Conservation (phyloP, 305 asterid genomes). For the Fraxinus angustifolia region DNA sequence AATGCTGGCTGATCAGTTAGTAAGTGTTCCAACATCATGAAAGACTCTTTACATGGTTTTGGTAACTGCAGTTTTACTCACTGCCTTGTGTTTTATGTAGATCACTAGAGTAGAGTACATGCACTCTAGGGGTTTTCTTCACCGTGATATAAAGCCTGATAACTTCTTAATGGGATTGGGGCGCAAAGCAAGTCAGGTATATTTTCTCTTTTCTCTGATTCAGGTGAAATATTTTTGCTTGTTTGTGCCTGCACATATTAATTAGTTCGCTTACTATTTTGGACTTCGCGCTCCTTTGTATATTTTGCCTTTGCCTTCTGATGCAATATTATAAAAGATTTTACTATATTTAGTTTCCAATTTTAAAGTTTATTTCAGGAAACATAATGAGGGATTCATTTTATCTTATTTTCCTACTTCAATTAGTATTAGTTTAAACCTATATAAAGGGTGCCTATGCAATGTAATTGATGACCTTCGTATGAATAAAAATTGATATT, state of each 20-base stretch:
- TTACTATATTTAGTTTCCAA: too few relatives aligned
- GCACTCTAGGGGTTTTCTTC: conserved; percentile 89
- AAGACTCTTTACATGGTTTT: background rate
- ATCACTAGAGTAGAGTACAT: conserved; percentile 75
- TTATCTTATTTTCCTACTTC: too few relatives aligned
- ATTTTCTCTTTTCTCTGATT: background rate
- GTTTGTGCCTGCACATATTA: background rate
- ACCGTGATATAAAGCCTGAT: conserved; percentile 89
- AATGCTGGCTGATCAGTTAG: conserved; percentile 84
- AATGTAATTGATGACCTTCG: too few relatives aligned
- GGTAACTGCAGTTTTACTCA: conserved; percentile 10
- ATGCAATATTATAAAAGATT: too few relatives aligned
- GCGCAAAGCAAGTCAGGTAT: conserved; percentile 83
- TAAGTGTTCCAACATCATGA: conserved; percentile 32
- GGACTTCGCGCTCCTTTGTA: background rate
- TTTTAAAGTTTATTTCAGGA: too few relatives aligned
- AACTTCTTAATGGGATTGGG: conserved; percentile 88
- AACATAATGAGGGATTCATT: too few relatives aligned
- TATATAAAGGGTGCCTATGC: too few relatives aligned
- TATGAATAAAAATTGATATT: too few relatives aligned
- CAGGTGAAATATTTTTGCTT: background rate
- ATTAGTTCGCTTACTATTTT: background rate
- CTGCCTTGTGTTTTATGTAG: conserved; percentile 28
- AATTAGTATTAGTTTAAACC: too few relatives aligned
- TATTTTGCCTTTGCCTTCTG: background rate